Conservation (phyloP, 2,329 filamentous ascomycete species). For the Neofusicoccum kwambonambiense region DNA sequence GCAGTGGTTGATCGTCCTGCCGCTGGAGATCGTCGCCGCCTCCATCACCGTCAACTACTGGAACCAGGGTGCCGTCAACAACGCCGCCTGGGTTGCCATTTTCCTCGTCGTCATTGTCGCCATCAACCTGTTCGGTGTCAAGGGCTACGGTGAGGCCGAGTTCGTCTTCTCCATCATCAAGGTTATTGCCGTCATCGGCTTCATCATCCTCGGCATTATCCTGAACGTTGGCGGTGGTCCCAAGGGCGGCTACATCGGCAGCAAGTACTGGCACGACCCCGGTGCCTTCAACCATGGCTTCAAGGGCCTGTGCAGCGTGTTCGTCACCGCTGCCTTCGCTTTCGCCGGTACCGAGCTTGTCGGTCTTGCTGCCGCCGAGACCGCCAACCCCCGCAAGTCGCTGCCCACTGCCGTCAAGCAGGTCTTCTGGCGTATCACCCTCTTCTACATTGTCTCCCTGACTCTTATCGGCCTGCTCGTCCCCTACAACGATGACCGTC, state of each 20-base stretch:
- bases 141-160: conserved; percentile 88
- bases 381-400: conserved; percentile 76
- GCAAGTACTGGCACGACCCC: conserved; percentile 70
- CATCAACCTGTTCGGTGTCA: conserved; percentile 88
- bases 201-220: conserved; percentile 84
- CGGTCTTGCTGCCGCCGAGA: conserved; percentile 70
- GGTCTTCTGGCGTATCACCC: conserved; percentile 89
- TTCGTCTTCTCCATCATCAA: conserved; percentile 87
- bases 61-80: conserved; percentile 47
- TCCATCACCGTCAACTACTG: conserved; percentile 83
- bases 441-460: conserved; percentile 82
- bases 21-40: conserved; percentile 83
- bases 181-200: conserved; percentile 80
- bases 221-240: conserved; percentile 73
- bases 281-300: conserved; percentile 85
- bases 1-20: conserved; percentile 82
- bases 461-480: conserved; percentile 80
- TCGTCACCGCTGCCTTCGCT: conserved; percentile 73
- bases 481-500: conserved; percentile 64
- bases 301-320: conserved; percentile 75
- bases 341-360: conserved; percentile 77
- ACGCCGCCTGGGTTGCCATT: conserved; percentile 70
- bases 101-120: conserved; percentile 75
- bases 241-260: conserved; percentile 72
- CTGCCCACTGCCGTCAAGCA: conserved; percentile 90